These are phyloP conservation scores for Candida rishiriensis DNA, from an alignment of 805 yeast genomes.

Conservation along the genomic window DNA sequence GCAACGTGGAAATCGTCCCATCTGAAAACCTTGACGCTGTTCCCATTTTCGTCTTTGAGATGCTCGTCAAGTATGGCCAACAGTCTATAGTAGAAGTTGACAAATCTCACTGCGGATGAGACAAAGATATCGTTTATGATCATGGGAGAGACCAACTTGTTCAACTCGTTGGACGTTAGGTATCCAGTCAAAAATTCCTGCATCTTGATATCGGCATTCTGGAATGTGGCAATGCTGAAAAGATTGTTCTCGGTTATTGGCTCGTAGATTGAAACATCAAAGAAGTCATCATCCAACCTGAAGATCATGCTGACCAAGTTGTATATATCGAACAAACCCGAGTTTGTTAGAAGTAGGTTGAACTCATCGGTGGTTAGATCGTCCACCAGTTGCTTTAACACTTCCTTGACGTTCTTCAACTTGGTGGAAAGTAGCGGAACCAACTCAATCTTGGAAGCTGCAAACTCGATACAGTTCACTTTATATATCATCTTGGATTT, in stretches of 20 bases:
- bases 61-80: slow-evolving; percentile 33
- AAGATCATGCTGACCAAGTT: slow-evolving; percentile 70
- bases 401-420: slow-evolving; percentile 32
- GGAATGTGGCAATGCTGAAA: slow-evolving; percentile 42
- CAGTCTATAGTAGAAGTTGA: slow-evolving; percentile 42
- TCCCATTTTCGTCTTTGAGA: slow-evolving; percentile 27
- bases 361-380: slow-evolving; percentile 44
- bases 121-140: slow-evolving; percentile 53
- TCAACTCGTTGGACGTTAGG: slow-evolving; percentile 50
- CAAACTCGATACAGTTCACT: slow-evolving; percentile 57
- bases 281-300: slow-evolving; percentile 54
- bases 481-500: slow-evolving; percentile 38
- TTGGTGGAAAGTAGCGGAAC: slow-evolving; percentile 36
- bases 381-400: slow-evolving; percentile 32
- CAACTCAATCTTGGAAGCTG: slow-evolving; percentile 50
- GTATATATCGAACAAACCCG: slow-evolving; percentile 54
- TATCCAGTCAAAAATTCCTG: slow-evolving; percentile 56
- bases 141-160: slow-evolving; percentile 60
- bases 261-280: slow-evolving; percentile 58
- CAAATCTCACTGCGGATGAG: slow-evolving; percentile 44
- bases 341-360: slow-evolving; percentile 42
- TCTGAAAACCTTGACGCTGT: slow-evolving; percentile 31
- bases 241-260: slow-evolving; percentile 61
- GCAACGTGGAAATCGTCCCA: slow-evolving; percentile 62
- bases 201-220: slow-evolving; percentile 39